Evolutionary conservation across 2,329 filamentous ascomycete species (phyloP).

Genomic region (Alternaria ventricosa): DNA sequence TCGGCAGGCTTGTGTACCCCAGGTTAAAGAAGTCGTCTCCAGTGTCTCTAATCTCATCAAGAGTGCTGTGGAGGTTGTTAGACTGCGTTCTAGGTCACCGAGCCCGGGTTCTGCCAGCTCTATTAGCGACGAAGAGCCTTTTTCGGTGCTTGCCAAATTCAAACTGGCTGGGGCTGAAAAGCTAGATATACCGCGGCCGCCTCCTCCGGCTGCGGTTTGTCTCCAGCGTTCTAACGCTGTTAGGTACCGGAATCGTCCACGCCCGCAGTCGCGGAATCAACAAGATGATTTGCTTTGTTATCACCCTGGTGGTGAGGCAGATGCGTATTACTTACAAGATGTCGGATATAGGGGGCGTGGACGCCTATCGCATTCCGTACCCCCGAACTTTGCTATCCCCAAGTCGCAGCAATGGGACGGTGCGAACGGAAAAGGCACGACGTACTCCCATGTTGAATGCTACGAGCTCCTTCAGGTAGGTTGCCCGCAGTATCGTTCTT

Average conservation of each 20-base stretch:
- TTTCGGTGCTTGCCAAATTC: not conserved
- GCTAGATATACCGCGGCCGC: no score
- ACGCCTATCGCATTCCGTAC: not conserved
- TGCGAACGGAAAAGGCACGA: not conserved
- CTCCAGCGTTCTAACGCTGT: not conserved
- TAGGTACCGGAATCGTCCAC: not conserved
- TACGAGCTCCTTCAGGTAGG: not conserved
- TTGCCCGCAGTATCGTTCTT: not conserved
- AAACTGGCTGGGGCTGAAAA: no score
- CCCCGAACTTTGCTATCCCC: not conserved
- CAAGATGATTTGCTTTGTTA: not conserved
- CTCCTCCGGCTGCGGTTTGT: not conserved
- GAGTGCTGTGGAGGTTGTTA: not conserved
- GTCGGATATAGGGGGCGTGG: no score
- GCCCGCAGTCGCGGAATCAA: not conserved
- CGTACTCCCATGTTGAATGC: not conserved
- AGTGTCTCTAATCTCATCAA: not conserved
- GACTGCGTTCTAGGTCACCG: not conserved
- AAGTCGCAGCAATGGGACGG: not conserved
- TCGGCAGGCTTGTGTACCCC: not conserved
- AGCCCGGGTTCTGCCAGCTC: not conserved
- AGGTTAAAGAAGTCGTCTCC: not conserved
- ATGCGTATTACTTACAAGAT: not conserved
- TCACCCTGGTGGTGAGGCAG: constrained; percentile 1
- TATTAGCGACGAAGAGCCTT: not conserved